These are phyloP conservation scores for Colletotrichum endophyticum DNA, from an alignment of 2,329 filamentous ascomycete species.

Conservation along the genomic window DNA sequence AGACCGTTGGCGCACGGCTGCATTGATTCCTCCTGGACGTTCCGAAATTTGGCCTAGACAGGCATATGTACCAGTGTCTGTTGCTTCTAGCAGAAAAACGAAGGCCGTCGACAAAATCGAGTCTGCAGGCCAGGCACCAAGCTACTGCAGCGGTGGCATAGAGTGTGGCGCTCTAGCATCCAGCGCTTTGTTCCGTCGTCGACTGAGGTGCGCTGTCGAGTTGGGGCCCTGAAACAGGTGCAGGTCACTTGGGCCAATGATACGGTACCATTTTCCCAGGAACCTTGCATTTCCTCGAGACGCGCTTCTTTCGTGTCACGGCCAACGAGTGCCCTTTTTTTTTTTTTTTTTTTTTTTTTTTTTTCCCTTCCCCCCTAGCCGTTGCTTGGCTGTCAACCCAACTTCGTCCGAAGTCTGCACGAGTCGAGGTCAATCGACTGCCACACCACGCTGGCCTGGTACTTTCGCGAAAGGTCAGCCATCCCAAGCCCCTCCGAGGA, in stretches of 20 bases:
- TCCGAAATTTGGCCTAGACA: background rate
- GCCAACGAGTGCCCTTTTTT: background rate
- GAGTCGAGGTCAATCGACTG: background rate
- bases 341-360: background rate
- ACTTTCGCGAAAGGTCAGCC: background rate
- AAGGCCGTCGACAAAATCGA: background rate
- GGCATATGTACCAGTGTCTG: background rate
- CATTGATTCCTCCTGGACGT: background rate
- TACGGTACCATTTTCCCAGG: background rate
- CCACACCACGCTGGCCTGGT: background rate
- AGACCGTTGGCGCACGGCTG: background rate
- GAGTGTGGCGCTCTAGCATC: background rate
- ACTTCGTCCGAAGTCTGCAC: background rate
- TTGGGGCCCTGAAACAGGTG: constrained; percentile 2
- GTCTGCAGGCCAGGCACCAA: background rate
- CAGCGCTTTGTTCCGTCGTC: constrained; percentile 1
- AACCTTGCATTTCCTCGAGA: background rate
- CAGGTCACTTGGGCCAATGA: constrained; percentile 2
- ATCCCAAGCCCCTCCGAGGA: background rate
- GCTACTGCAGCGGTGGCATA: background rate
- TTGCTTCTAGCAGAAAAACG: background rate
- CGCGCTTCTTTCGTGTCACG: constrained; percentile 6
- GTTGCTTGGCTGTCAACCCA: constrained; percentile 4
- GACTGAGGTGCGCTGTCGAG: background rate
- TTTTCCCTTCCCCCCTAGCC: background rate